Percentiles rank a stretch among this genome's conserved stretches.
phyloP scores from a whole-genome alignment of 805 yeast species.

The Hanseniaspora guilliermondii region DNA sequence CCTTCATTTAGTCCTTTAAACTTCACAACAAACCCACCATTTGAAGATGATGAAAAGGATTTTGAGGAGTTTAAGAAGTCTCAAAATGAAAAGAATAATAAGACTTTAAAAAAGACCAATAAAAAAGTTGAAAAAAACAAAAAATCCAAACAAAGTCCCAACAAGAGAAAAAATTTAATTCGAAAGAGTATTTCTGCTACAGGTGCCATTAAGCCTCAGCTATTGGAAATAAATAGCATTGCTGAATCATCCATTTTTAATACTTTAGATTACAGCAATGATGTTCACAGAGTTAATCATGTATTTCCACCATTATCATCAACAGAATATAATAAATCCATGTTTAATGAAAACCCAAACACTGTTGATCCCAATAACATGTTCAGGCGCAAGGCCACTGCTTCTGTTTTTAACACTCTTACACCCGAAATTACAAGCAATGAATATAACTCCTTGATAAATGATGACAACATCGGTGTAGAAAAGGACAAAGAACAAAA shows the following conservation, averaged over 20 bases:
- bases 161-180: not conserved
- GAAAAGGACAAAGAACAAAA: not conserved
- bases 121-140: not conserved
- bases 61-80: not conserved
- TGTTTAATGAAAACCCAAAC: not conserved
- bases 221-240: not conserved
- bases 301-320: not conserved
- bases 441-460: not conserved
- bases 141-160: not conserved
- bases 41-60: not conserved
- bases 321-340: not conserved
- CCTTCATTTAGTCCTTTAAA: not conserved
- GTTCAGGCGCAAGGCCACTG: not conserved
- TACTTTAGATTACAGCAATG: not conserved
- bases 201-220: not conserved
- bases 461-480: not conserved
- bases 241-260: not conserved
- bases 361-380: not conserved
- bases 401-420: not conserved
- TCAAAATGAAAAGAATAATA: not conserved
- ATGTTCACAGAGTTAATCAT: not conserved
- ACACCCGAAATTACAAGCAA: not conserved
- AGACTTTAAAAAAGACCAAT: not conserved
- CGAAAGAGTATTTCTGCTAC: not conserved
- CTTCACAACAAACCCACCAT: not conserved